Evolutionary conservation across 768 basidiomycete genomes (phyloP).

Genomic region (Lyophyllum shimeji): DNA sequence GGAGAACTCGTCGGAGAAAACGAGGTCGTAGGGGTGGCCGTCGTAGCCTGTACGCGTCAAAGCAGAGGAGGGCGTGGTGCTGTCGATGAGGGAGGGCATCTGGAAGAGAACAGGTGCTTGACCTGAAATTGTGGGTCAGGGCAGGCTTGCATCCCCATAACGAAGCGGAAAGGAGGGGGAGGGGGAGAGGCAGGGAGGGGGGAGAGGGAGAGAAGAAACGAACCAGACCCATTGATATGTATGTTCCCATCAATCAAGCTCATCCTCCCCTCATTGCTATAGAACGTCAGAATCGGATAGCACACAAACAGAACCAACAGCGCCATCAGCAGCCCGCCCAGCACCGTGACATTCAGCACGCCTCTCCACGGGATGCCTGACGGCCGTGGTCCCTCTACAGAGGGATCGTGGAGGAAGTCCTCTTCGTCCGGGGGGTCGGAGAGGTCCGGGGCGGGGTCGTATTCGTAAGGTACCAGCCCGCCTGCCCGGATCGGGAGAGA

Average conservation of each 20-base stretch:
- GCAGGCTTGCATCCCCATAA: too few relatives aligned
- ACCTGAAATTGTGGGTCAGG: constrained; percentile 32
- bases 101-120: constrained; percentile 60
- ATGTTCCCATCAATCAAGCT: constrained; percentile 60
- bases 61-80: constrained; percentile 60
- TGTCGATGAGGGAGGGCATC: constrained; percentile 67
- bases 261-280: constrained; percentile 35
- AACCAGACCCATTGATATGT: constrained; percentile 55
- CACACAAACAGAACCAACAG: constrained; percentile 77
- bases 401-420: constrained; percentile 70
- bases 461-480: constrained; percentile 65
- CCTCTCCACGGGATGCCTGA: constrained; percentile 43
- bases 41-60: constrained; percentile 70
- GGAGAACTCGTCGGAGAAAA: constrained; percentile 74
- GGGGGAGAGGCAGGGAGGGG: neutral
- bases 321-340: constrained; percentile 58
- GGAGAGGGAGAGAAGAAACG: neutral
- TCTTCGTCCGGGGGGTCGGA: constrained; percentile 64
- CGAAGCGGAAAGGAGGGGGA: too few relatives aligned
- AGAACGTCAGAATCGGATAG: constrained; percentile 69
- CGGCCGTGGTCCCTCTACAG: constrained; percentile 27
- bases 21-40: constrained; percentile 61
- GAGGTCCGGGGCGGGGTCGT: constrained; percentile 64
- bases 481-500: constrained; percentile 15
- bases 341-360: constrained; percentile 66